Evolutionary conservation across 345 rosid species (phyloP).

Genomic region (Adansonia digitata): DNA sequence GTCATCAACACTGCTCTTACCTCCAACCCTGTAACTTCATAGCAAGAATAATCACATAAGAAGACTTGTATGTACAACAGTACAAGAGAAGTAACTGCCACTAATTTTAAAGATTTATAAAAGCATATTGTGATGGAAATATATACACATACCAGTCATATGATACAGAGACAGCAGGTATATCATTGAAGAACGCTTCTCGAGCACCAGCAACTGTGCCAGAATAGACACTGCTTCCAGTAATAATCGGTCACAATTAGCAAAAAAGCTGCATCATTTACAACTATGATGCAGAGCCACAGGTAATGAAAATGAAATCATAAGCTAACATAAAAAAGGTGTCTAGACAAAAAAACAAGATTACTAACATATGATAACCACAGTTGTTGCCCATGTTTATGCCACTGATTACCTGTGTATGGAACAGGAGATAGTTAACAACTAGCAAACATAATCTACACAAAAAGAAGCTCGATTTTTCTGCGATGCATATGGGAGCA

Average conservation of each 20-base stretch:
- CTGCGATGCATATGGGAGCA: neutral
- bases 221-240: conserved; percentile 63
- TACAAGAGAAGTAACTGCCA: neutral
- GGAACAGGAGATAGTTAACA: conserved; percentile 20
- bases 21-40: conserved; percentile 48
- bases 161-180: conserved; percentile 72
- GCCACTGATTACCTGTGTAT: conserved; percentile 80
- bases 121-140: neutral
- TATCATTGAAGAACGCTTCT: conserved; percentile 76
- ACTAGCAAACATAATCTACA: conserved; percentile 2
- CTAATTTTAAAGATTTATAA: neutral
- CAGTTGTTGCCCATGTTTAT: conserved; percentile 92
- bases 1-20: conserved; percentile 54
- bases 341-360: neutral
- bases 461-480: neutral
- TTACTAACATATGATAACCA: conserved; percentile 75
- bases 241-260: neutral
- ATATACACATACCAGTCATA: conserved; percentile 63
- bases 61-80: neutral
- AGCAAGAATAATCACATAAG: neutral
- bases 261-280: neutral
- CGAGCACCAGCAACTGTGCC: conserved; percentile 99
- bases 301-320: neutral
- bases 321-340: neutral
- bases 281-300: neutral